phyloP scores from a whole-genome alignment of 768 basidiomycete genomes.

The Naganishia friedmannii region DNA sequence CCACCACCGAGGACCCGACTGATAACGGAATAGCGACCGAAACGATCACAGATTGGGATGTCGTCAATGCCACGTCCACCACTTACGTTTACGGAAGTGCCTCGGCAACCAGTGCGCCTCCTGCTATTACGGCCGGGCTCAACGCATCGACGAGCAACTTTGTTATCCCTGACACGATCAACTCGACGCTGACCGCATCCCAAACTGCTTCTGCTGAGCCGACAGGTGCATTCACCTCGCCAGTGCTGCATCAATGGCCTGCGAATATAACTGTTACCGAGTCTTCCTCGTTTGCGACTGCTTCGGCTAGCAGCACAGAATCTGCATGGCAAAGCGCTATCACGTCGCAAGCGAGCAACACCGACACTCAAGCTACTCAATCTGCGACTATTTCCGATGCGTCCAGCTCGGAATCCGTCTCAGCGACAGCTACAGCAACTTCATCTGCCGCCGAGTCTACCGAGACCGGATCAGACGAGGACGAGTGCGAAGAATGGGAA shows the following conservation, averaged over 20 bases:
- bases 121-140: not conserved
- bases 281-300: not conserved
- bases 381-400: conserved; percentile 12
- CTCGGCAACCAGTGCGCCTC: not conserved
- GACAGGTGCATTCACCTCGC: not conserved
- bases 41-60: conserved; percentile 38
- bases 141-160: not conserved
- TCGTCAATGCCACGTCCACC: conserved; percentile 47
- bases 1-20: conserved; percentile 16
- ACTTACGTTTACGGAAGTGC: conserved; percentile 18
- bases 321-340: conserved; percentile 8
- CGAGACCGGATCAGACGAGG: conserved; percentile 11
- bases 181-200: not conserved
- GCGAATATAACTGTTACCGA: not conserved
- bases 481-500: conserved; percentile 30
- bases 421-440: not conserved
- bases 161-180: not conserved
- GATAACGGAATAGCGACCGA: conserved; percentile 43
- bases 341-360: not conserved
- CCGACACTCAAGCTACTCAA: conserved; percentile 3
- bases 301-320: not conserved
- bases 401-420: not conserved
- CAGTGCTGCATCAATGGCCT: conserved; percentile 1
- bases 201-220: not conserved
- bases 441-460: not conserved